These are phyloP conservation scores for Tardiomyces digboiensis DNA, from an alignment of 1,139 yeast genomes.

Conservation along the genomic window DNA sequence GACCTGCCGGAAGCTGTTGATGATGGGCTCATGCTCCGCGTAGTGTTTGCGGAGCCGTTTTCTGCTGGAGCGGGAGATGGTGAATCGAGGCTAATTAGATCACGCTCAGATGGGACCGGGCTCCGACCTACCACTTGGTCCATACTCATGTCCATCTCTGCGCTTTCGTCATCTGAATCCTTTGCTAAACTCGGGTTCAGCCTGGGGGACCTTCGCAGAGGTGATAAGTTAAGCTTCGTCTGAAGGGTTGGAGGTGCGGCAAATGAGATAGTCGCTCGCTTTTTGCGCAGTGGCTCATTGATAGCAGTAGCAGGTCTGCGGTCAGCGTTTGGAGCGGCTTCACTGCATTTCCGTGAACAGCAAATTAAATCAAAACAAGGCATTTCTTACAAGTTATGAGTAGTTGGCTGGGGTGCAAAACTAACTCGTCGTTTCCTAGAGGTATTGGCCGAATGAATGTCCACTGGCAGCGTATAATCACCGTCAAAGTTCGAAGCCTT, in stretches of 20 bases:
- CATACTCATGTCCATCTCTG: neutral
- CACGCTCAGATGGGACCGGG: neutral
- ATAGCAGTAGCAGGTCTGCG: neutral
- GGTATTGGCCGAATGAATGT: neutral
- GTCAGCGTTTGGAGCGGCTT: neutral
- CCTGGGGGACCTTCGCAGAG: neutral
- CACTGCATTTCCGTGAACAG: no score
- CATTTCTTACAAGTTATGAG: neutral
- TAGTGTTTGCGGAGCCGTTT: no score
- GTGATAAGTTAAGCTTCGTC: neutral
- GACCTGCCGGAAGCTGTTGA: no score
- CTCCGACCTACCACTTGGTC: neutral
- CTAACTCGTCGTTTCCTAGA: neutral
- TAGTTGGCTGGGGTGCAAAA: neutral
- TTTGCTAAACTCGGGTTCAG: neutral
- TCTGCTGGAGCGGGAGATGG: neutral
- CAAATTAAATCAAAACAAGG: neutral
- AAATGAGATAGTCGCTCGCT: neutral
- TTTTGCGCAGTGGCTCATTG: neutral
- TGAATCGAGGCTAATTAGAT: neutral
- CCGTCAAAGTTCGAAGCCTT: conserved; percentile 7
- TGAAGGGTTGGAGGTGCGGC: neutral
- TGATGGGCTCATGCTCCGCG: no score
- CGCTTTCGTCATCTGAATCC: neutral
- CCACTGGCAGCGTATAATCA: conserved; percentile 5